Evolutionary conservation across 495 filamentous ascomycete species (phyloP).

Genomic region (Neohortaea acidophila): DNA sequence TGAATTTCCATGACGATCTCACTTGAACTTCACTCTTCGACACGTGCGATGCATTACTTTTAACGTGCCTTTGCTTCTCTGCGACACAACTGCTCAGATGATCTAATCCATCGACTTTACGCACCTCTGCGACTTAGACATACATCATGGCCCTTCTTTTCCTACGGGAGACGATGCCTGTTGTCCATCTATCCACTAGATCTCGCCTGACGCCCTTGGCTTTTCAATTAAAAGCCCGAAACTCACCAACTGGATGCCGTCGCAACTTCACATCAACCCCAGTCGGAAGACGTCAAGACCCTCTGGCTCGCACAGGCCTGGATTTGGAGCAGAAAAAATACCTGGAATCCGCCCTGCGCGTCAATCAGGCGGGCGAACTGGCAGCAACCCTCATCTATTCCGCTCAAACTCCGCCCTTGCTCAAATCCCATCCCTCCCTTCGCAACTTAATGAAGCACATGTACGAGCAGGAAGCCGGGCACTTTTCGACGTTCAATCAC

Average conservation of each 20-base stretch:
- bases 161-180: too few species aligned
- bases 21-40: too few species aligned
- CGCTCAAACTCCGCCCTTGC: slow-evolving; percentile 46
- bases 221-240: slow-evolving; percentile 18
- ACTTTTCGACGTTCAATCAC: slow-evolving; percentile 70
- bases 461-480: slow-evolving; percentile 88
- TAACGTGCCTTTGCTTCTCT: too few species aligned
- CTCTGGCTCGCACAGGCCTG: slow-evolving; percentile 2
- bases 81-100: too few species aligned
- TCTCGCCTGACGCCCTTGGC: slow-evolving; percentile 5
- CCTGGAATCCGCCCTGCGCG: slow-evolving; percentile 52
- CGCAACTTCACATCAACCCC: slow-evolving; percentile 26
- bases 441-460: slow-evolving; percentile 88
- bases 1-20: too few species aligned
- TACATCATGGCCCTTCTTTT: too few species aligned
- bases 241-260: not conserved
- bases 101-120: too few species aligned
- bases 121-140: too few species aligned
- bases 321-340: slow-evolving; percentile 50
- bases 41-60: too few species aligned
- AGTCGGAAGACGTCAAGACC: slow-evolving; percentile 12
- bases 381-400: slow-evolving; percentile 34
- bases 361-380: slow-evolving; percentile 33
- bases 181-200: too few species aligned
- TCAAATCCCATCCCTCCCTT: slow-evolving; percentile 67